Evolutionary conservation across 2,329 filamentous ascomycete genomes (phyloP).

Genomic region (Alternaria sp.): DNA sequence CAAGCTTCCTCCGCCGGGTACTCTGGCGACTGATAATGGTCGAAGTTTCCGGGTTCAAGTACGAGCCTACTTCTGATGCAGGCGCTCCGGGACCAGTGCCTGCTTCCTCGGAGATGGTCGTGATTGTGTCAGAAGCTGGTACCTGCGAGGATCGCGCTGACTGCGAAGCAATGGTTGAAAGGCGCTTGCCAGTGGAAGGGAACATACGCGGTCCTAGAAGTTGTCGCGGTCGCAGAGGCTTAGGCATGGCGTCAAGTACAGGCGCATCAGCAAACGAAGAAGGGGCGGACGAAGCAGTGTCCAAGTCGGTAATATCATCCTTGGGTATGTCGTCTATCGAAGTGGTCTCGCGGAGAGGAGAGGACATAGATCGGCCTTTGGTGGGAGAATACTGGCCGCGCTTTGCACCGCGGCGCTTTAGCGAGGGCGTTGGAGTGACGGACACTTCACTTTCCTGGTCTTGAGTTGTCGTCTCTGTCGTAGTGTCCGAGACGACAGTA

Average conservation of each 20-base stretch:
- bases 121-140: constrained; percentile 32
- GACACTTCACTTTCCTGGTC: constrained; percentile 27
- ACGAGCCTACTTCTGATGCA: constrained; percentile 39
- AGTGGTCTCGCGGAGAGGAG: constrained; percentile 33
- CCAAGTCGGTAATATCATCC: constrained; percentile 29
- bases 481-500: constrained; percentile 27
- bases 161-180: constrained; percentile 64
- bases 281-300: constrained; percentile 35
- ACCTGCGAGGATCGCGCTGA: constrained; percentile 36
- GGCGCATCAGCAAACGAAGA: constrained; percentile 48
- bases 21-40: constrained; percentile 54
- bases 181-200: constrained; percentile 60
- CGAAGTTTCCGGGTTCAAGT: constrained; percentile 40
- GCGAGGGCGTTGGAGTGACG: constrained; percentile 34
- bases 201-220: constrained; percentile 54
- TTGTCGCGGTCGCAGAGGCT: constrained; percentile 39
- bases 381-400: constrained; percentile 51
- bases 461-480: constrained; percentile 20
- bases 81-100: constrained; percentile 23
- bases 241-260: constrained; percentile 39
- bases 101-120: constrained; percentile 26
- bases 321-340: constrained; percentile 33
- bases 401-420: constrained; percentile 49
- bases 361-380: constrained; percentile 46
- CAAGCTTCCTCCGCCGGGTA: constrained; percentile 69